These are phyloP conservation scores for Babesia sp. DNA, from an alignment of 169 alveolate species.

Conservation along the genomic window DNA sequence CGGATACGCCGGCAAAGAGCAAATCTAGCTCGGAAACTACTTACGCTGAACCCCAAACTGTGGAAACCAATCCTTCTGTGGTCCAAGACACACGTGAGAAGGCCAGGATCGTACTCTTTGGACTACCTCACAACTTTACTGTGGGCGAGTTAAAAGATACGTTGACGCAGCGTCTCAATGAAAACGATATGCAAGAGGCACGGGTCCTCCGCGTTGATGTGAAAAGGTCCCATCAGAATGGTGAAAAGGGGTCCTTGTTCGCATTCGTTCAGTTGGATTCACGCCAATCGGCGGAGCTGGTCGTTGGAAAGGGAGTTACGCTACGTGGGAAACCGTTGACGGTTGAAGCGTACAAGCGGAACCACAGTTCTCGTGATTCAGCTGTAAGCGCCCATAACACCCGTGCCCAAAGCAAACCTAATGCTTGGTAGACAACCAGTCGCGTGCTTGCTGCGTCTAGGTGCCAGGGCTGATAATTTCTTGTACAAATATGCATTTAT, in stretches of 20 bases:
- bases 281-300: constrained; percentile 37
- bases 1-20: not conserved
- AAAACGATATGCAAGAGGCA: not conserved
- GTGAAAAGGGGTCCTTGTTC: constrained; percentile 18
- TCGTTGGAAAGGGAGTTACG: constrained; percentile 25
- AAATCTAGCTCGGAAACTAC: not conserved
- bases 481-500: not conserved
- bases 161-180: constrained; percentile 27
- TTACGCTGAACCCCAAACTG: not conserved
- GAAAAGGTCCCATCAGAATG: not conserved
- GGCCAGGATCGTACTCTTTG: constrained; percentile 20
- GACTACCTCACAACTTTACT: constrained; percentile 51
- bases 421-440: not conserved
- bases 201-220: constrained; percentile 22
- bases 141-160: constrained; percentile 32
- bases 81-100: constrained; percentile 1
- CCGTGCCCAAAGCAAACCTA: constrained; percentile 10
- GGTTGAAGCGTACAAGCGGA: constrained; percentile 42
- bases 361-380: not conserved
- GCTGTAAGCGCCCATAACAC: not conserved
- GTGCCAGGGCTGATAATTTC: not conserved
- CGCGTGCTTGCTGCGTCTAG: constrained; percentile 7
- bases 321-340: constrained; percentile 31
- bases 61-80: not conserved
- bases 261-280: constrained; percentile 50